Base-by-base conservation (phyloP, 352 stramenopile species). In the Pythium myriotylum region DNA sequence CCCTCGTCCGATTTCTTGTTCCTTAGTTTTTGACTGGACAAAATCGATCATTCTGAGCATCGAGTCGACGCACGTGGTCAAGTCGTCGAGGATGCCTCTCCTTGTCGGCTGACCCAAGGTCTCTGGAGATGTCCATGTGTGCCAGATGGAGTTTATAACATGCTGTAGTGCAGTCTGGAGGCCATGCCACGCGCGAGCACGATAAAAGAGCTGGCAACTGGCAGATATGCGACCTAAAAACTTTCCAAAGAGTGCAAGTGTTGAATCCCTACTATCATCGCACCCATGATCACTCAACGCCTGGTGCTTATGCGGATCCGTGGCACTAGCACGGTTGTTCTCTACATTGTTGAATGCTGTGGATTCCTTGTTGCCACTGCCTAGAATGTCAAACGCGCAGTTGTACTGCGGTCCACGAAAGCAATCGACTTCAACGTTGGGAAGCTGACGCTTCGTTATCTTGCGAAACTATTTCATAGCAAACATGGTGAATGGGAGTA, bases 31-130 rank as follows among this genome's bases (percentile, higher is more conserved):
- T 3, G 45, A 0, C 6, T 59, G 47, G 1, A 77, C 65, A 0
- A 60, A 49, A 35, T 90, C 81, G 24, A 90, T 66, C 79, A 89
- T 87, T 17, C 79, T 73, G 14, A 92, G 55, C n/a, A 89, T 47
- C 0, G 67, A 59, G 20, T 89, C 62, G 3, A 73, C 33, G 33
- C 79, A 90, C 6, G 1, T 71, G 23, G 17, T 65, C 22, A 49
- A 81, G n/a, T 53, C 19, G n/a, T 67, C 52, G 17, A 67, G 35
- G 12, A 40, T 33, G 10, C 27, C 40, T 2, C 26, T 26, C 19
- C 53, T 20, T 19, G 45, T 35, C 13, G 3, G 20, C 17, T 23
- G 40, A 32, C 46, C 12, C 79, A 64, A 54, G 39, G 55, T 68
- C 62, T 78, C 53, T 54, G 84, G 68, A n/a, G 81, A 62, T 4